Conservation (phyloP, 192 early-diverging fungal genomes). For the Podila epicladia region DNA sequence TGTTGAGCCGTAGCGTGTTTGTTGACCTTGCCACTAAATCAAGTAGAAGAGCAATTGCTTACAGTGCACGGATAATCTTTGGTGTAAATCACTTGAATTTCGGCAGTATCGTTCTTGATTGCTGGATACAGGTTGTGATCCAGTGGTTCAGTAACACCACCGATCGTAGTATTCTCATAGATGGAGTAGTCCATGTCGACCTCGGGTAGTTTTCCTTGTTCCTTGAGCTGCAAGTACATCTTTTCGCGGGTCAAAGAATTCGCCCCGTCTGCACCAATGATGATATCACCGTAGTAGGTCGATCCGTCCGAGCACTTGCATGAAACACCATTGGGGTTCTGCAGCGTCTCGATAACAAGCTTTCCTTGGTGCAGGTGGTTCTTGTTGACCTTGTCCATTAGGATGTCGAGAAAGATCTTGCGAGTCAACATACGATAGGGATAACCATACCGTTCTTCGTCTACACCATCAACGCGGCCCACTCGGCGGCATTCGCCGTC, state of each 20-base stretch:
- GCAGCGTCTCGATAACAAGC: slow-evolving; percentile 18
- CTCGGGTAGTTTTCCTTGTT: slow-evolving; percentile 27
- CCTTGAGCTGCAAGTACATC: slow-evolving; percentile 16
- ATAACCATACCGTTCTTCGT: slow-evolving; percentile 21
- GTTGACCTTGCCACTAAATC: neutral
- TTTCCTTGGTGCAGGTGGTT: slow-evolving; percentile 14
- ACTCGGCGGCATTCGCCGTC: slow-evolving; percentile 10
- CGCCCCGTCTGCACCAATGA: slow-evolving; percentile 35
- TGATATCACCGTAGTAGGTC: slow-evolving; percentile 37
- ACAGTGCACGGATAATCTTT: slow-evolving; percentile 20
- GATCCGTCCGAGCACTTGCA: slow-evolving; percentile 36
- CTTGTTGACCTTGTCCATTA: slow-evolving; percentile 13
- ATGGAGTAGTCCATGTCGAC: slow-evolving; percentile 13
- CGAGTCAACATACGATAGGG: slow-evolving; percentile 17
- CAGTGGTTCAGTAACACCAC: slow-evolving; percentile 7
- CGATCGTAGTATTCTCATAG: slow-evolving; percentile 8
- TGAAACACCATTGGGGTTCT: slow-evolving; percentile 26
- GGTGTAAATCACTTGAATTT: slow-evolving; percentile 16
- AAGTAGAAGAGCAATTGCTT: neutral
- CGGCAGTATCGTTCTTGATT: neutral
- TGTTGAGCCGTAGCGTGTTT: neutral
- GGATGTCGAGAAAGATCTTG: slow-evolving; percentile 12
- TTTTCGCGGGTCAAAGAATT: slow-evolving; percentile 28
- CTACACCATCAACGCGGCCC: slow-evolving; percentile 14
- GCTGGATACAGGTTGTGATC: slow-evolving; percentile 9